Conservation (phyloP, 495 filamentous ascomycete genomes). For the Cudoniella acicularis region DNA sequence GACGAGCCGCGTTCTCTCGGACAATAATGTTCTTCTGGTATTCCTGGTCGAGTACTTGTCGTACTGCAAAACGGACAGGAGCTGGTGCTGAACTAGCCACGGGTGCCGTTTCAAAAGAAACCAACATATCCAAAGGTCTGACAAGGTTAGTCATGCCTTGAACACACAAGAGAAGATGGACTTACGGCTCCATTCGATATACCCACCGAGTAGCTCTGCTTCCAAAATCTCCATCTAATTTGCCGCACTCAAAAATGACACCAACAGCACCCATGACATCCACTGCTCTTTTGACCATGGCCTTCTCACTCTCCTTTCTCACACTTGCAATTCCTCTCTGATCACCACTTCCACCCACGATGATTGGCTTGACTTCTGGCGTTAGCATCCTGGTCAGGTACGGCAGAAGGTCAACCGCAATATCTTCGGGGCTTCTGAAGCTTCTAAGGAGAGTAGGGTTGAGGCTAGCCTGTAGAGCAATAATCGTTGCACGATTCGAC, state of each 20-base stretch:
- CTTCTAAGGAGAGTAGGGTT: slow-evolving; percentile 65
- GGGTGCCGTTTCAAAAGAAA: slow-evolving; percentile 53
- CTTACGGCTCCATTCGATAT: slow-evolving; percentile 93
- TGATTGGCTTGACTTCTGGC: slow-evolving; percentile 87
- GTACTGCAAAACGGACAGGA: slow-evolving; percentile 81
- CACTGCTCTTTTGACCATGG: slow-evolving; percentile 73
- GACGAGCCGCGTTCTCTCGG: slow-evolving; percentile 54
- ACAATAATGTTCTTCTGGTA: slow-evolving; percentile 63
- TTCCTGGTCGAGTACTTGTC: slow-evolving; percentile 89
- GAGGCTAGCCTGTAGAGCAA: slow-evolving; percentile 45
- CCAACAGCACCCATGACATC: slow-evolving; percentile 73
- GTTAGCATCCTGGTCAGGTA: slow-evolving; percentile 78
- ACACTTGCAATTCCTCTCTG: slow-evolving; percentile 73
- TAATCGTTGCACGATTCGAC: slow-evolving; percentile 50
- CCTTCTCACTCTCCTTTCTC: slow-evolving; percentile 77
- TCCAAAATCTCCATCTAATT: slow-evolving; percentile 57
- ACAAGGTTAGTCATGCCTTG: slow-evolving; percentile 4
- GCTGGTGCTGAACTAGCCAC: slow-evolving; percentile 34
- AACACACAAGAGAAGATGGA: slow-evolving; percentile 21
- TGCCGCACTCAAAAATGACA: slow-evolving; percentile 76
- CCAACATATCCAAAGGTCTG: slow-evolving; percentile 68
- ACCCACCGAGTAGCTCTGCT: slow-evolving; percentile 55
- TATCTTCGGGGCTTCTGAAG: slow-evolving; percentile 69
- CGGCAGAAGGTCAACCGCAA: slow-evolving; percentile 79
- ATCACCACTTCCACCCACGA: slow-evolving; percentile 69